phyloP scores from a whole-genome alignment of 2,329 filamentous ascomycete genomes.

The Penicillium sp. region DNA sequence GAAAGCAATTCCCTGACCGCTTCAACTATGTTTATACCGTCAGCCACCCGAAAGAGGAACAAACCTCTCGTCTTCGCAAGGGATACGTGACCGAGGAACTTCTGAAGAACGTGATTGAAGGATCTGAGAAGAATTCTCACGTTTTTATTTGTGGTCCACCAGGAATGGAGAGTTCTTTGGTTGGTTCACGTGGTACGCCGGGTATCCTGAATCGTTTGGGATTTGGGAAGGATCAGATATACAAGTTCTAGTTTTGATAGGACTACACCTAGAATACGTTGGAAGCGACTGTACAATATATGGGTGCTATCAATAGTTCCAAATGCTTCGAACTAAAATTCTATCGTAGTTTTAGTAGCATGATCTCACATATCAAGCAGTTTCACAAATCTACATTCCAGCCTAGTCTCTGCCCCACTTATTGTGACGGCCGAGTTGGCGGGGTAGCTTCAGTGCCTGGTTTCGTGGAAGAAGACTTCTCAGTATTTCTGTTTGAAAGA shows the following conservation, averaged over 20 bases:
- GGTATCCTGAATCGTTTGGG: conserved; percentile 64
- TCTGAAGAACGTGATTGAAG: conserved; percentile 55
- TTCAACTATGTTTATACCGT: conserved; percentile 65
- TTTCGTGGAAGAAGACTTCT: no score
- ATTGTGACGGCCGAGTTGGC: no score
- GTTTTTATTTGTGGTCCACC: conserved; percentile 73
- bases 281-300: no score
- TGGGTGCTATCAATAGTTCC: no score
- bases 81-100: conserved; percentile 64
- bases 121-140: conserved; percentile 53
- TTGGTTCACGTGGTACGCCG: conserved; percentile 32
- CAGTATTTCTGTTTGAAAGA: no score
- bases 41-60: conserved; percentile 43
- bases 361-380: no score
- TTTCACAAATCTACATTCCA: no score
- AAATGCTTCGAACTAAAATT: no score
- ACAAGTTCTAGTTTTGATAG: conserved; percentile 65
- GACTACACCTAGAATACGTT: no score
- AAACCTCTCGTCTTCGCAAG: conserved; percentile 50
- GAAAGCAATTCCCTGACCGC: conserved; percentile 56
- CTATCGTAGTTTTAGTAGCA: no score
- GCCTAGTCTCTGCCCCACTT: no score
- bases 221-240: conserved; percentile 61
- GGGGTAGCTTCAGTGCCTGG: no score
- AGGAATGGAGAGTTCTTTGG: conserved; percentile 61